Percentiles rank a stretch among this genome's conserved stretches.
Conservation (phyloP, 208 protist genomes). For the Trypanosoma scelopori region DNA sequence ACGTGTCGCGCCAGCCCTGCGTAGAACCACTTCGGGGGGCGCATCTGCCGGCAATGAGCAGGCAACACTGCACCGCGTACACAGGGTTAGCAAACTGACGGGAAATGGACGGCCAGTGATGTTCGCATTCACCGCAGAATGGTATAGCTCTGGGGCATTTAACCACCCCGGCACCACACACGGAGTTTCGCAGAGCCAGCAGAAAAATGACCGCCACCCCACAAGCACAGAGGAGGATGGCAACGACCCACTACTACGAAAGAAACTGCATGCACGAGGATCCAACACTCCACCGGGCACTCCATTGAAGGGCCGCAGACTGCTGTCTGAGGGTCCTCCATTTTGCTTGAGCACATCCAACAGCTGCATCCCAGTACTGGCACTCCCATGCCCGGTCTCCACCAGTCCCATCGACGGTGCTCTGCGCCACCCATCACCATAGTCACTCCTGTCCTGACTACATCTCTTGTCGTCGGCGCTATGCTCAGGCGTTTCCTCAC, state of each 20-base stretch:
- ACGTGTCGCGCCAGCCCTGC: slow-evolving; percentile 36
- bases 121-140: neutral
- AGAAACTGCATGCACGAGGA: neutral
- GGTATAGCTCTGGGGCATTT: slow-evolving; percentile 16
- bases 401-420: neutral
- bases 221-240: neutral
- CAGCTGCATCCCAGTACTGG: neutral
- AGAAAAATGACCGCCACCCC: slow-evolving; percentile 11
- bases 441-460: neutral
- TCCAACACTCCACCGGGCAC: neutral
- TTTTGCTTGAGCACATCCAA: neutral
- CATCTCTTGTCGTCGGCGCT: too few relatives aligned
- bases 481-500: neutral
- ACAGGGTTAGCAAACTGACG: slow-evolving; percentile 37
- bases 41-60: slow-evolving; percentile 18
- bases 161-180: slow-evolving; percentile 31
- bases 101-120: neutral
- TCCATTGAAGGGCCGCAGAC: neutral
- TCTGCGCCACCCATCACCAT: neutral
- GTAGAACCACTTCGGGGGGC: slow-evolving; percentile 31
- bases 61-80: slow-evolving; percentile 38
- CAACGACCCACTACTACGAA: neutral
- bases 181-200: slow-evolving; percentile 52
- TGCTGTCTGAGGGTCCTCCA: neutral
- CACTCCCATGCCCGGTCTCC: slow-evolving; percentile 8